Base-by-base conservation (phyloP, 768 basidiomycete species). In the Ramaria sp. region DNA sequence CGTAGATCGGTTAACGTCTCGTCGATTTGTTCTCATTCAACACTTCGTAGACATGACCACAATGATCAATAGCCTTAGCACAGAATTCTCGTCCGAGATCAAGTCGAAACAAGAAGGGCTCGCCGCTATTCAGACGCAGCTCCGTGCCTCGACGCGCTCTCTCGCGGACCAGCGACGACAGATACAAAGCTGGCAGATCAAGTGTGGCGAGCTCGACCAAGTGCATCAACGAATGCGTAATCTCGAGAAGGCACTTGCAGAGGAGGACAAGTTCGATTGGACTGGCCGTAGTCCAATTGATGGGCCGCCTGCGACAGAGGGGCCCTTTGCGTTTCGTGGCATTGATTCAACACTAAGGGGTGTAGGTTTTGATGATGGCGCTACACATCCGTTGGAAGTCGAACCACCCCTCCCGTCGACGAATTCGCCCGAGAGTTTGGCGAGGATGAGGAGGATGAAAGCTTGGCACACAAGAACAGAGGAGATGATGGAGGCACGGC, bases 101-200 rank as follows among this genome's bases (percentile, higher is more conserved):
- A 85, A 88, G 65, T 69, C 78, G 19, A 97, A 96, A 67, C 85
- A 92, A 69, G 90, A 91, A 61, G 76, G 80, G 19, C 80, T 97
- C n/a, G 90, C 91, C 59, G 80, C 86, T 17, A 91, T 86, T 11
- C 90, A 91, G 68, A 83, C 82, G 4, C 86, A 93, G 62, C 81
- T 99, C 11, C 86, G 88, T 27, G 85, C 86, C 12, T 88, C 92
- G 1, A 97, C 95, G 2, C 85, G 88, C 54, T 86, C 91, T 62
- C 81, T 99, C 20, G 85, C 92, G 0, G 89, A 93, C 62, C 89
- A 92, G 66, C 85, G 96, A 46, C 86, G 84, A 64, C 86, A 91
- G 63, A 84, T 95, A 38, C 81, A 85, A 61, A 63, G 73, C 4
- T 88, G 88, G 82, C 88, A 92, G 67, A 65, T 70, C 0, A 78